Evolutionary conservation across 805 yeast species (phyloP), one percentile per base, ranked within the genome.

Genomic region (Candida methanosorbosa): DNA sequence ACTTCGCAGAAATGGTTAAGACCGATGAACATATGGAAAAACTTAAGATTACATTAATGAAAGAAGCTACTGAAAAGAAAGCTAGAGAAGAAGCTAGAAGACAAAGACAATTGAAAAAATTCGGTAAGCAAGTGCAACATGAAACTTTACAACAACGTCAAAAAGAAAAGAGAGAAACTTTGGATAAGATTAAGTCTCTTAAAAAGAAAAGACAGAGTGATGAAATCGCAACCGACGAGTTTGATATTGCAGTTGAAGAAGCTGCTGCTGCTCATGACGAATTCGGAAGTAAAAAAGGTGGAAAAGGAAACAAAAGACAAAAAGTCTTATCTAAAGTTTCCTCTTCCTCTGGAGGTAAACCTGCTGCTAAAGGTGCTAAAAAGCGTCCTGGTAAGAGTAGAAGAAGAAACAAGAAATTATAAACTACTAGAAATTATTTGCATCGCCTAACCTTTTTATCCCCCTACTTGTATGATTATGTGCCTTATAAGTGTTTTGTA

Each of bases 1-100:
- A 85, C 59, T 92, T 92, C 64, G 99, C 98, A 15, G 98, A 92
- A 63, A 92, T 92, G 98, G 84, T 87, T 40, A 92, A 92, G 66
- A 80, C 88, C 36, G 98, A 92, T 59, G 96, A 86, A 58, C 99
- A 92, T 61, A 92, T 92, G 98, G 96, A 86, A 53, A 84, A 77
- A 61, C 72, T 92, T 54, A 87, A 85, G 68, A 64, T 68, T 51
- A 86, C 84, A 61, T 70, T 90, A 48, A 68, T 87, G 29, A 71
- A 75, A 43, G 96, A 86, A 56, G 77, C 74, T 28, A 62, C 70
- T 5, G 82, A 81, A 57, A 85, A 85, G 75, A 83, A 81, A 61
- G 95, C 95, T 1, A 71, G 87, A 36, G 90, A 84, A 61, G 96
- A 87, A 35, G 95, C 97, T 21, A 83, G 84, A 67, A 81, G 81